These are phyloP conservation scores for Hymenoscyphus albidus DNA, from an alignment of 2,329 filamentous ascomycete species.

Conservation along the genomic window DNA sequence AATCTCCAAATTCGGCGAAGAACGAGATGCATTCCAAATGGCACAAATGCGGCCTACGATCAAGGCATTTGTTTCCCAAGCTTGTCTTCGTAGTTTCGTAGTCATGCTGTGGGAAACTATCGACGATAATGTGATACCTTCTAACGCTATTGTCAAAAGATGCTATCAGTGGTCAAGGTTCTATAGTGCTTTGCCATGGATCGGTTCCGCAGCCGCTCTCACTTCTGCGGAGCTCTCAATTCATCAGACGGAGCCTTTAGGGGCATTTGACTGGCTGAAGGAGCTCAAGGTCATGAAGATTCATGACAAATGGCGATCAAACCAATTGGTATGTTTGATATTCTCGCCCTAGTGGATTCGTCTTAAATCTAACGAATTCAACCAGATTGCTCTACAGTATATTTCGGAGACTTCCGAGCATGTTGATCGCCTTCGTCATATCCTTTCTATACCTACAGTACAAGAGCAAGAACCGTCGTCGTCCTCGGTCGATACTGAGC, in stretches of 20 bases:
- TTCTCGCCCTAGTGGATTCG: too few relatives aligned
- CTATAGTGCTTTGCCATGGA: slow-evolving; percentile 31
- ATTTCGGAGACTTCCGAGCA: neutral
- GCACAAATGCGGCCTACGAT: slow-evolving; percentile 29
- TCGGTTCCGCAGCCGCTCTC: slow-evolving; percentile 25
- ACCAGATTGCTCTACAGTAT: slow-evolving; percentile 8
- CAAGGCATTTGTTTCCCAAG: slow-evolving; percentile 29
- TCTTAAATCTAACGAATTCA: neutral
- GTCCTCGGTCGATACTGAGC: neutral
- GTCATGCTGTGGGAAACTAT: slow-evolving; percentile 33
- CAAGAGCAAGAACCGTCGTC: neutral
- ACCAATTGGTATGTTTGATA: slow-evolving; percentile 20
- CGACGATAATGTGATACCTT: slow-evolving; percentile 28
- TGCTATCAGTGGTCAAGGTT: slow-evolving; percentile 31
- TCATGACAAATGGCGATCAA: slow-evolving; percentile 30
- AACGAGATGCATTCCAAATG: slow-evolving; percentile 43
- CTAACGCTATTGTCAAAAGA: slow-evolving; percentile 33
- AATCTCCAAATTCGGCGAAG: slow-evolving; percentile 40
- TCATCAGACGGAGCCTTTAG: slow-evolving; percentile 27
- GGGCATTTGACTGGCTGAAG: slow-evolving; percentile 34
- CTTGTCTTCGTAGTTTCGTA: slow-evolving; percentile 32
- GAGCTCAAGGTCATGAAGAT: slow-evolving; percentile 29
- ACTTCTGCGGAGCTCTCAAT: slow-evolving; percentile 19
- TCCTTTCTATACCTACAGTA: slow-evolving; percentile 2
- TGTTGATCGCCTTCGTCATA: slow-evolving; percentile 5